Evolutionary conservation across 768 basidiomycete species (phyloP), one percentile per base, ranked within the genome.

Genomic region (Macrocybe gigantea): DNA sequence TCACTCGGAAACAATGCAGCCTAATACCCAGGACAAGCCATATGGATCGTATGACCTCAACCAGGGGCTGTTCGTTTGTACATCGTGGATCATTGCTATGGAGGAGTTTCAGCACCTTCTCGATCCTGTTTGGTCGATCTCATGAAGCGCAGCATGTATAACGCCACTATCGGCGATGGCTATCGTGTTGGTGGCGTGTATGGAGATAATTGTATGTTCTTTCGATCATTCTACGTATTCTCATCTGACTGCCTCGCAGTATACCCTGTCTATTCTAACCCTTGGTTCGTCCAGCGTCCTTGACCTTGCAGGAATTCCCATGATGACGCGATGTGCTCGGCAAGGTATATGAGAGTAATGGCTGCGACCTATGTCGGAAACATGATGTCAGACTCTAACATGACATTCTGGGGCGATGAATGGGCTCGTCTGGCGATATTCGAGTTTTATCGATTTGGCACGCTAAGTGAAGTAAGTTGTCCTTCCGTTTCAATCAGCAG

Each of bases 321-420:
- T 30, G 7, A 35, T 14, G 12, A 13, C 12, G 12, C 5, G 14
- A 22, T 22, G 22, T 22, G 22, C 22, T 22, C 22, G 22, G 22
- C 22, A 22, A 63, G 62, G 63, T 63, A 62, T 45, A 64, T 65
- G 62, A 57, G 61, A 12, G 52, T 65, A 13, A 64, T 65, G 64
- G 51, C 62, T 2, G 58, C 62, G 13, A 64, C 64, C 1, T 65
- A 65, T 32, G 62, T 62, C 9, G 64, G 64, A 1, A 53, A 60
- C 29, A 60, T 65, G 61, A 53, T 60, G 54, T 42, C 46, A 6
- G 62, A 65, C 45, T 31, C 42, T 5, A 65, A 38, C 44, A 63
- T 65, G 61, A 58, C 60, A 1, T 55, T 49, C 51, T 65, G 64
- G 63, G 64, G 61, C 9, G 45, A 65, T 35, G 56, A 53, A 5